Percentiles rank a stretch among this genome's conserved stretches.
Evolutionary conservation across 768 basidiomycete species (phyloP).

Genomic region (Phaeotremella skinneri): DNA sequence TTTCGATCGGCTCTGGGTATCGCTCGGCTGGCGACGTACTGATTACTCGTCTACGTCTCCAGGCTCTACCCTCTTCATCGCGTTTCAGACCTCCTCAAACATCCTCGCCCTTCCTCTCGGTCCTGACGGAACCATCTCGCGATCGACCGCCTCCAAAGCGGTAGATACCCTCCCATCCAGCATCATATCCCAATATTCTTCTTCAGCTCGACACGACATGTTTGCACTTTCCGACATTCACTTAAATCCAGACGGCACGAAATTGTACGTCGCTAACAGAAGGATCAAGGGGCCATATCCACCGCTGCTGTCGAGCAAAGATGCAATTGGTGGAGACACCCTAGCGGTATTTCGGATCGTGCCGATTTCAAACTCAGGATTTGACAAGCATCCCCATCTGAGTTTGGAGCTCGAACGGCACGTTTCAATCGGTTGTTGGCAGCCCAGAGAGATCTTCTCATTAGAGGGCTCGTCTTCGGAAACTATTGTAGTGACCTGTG

Average conservation of each 20-base stretch:
- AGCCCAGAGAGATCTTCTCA: conserved; percentile 1
- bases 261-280: not conserved
- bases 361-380: not conserved
- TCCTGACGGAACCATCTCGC: not conserved
- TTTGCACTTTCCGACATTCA: conserved; percentile 1
- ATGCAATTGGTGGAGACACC: not conserved
- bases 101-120: not conserved
- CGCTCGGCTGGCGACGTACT: too few relatives aligned
- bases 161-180: not conserved
- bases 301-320: not conserved
- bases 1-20: not conserved
- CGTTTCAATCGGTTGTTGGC: not conserved
- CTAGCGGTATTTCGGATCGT: not conserved
- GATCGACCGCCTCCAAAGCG: not conserved
- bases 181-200: not conserved
- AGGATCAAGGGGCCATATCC: not conserved
- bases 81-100: conserved; percentile 2
- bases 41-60: not conserved
- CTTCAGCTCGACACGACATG: not conserved
- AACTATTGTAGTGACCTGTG: conserved; percentile 2
- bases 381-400: not conserved
- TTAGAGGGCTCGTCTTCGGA: not conserved
- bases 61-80: conserved; percentile 2
- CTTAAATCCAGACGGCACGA: not conserved
- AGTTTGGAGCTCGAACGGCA: not conserved